Evolutionary conservation across 768 basidiomycete genomes (phyloP).

Genomic region (Lyophyllum decastes): DNA sequence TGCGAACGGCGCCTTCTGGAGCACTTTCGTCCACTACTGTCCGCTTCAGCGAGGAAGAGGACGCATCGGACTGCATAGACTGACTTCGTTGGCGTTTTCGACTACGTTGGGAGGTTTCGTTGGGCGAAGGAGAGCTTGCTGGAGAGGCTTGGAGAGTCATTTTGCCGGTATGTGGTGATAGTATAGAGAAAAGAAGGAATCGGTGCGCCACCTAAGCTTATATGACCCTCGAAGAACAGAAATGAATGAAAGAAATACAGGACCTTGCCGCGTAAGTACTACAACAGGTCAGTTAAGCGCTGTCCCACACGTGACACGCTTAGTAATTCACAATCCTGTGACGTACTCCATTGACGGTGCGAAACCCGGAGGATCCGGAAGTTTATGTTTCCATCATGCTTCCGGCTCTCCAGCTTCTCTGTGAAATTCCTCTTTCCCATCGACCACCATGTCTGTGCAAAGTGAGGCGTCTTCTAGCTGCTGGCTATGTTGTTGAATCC

Average conservation of each 20-base stretch:
- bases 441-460: constrained; percentile 38
- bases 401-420: neutral
- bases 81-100: constrained; percentile 76
- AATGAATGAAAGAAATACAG: constrained; percentile 16
- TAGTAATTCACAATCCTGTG: constrained; percentile 1
- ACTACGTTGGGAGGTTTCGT: constrained; percentile 38
- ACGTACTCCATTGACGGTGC: neutral
- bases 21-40: constrained; percentile 68
- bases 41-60: constrained; percentile 78
- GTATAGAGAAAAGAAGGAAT: constrained; percentile 10
- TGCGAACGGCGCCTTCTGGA: constrained; percentile 39
- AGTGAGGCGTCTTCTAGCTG: constrained; percentile 23
- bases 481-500: neutral
- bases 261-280: neutral
- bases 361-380: neutral
- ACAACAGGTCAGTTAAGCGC: constrained; percentile 4
- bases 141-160: constrained; percentile 54
- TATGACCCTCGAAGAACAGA: constrained; percentile 7
- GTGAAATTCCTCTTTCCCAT: constrained; percentile 4
- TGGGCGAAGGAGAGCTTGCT: constrained; percentile 44
- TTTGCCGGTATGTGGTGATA: constrained; percentile 9
- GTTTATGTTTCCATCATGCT: neutral
- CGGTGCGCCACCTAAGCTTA: constrained; percentile 14
- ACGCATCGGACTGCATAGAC: constrained; percentile 74
- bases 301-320: constrained; percentile 3